These are phyloP conservation scores for Starmerella stigmatis DNA, from an alignment of 805 yeast genomes.

Conservation along the genomic window DNA sequence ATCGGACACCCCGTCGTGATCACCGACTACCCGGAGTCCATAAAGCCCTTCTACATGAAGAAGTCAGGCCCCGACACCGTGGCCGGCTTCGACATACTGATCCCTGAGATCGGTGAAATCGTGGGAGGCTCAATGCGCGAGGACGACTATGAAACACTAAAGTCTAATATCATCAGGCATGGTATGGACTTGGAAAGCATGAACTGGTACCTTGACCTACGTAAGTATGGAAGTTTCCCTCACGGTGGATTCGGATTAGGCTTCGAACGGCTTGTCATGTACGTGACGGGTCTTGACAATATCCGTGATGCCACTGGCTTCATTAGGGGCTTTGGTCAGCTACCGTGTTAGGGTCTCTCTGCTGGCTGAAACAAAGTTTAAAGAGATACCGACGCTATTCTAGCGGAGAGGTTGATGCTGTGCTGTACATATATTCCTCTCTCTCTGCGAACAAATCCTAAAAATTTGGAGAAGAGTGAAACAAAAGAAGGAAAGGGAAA, in stretches of 20 bases:
- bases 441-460: too few relatives aligned
- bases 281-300: conserved; percentile 62
- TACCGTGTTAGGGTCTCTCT: conserved; percentile 39
- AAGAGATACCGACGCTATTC: too few relatives aligned
- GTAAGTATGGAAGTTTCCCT: conserved; percentile 73
- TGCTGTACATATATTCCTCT: too few relatives aligned
- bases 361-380: too few relatives aligned
- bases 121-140: conserved; percentile 94
- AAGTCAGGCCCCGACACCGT: conserved; percentile 37
- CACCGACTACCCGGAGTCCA: conserved; percentile 68
- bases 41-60: conserved; percentile 91
- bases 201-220: conserved; percentile 68
- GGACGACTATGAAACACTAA: conserved; percentile 42
- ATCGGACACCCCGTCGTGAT: conserved; percentile 67
- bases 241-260: conserved; percentile 99
- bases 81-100: conserved; percentile 77
- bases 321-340: conserved; percentile 57
- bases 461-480: too few relatives aligned
- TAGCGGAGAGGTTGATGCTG: too few relatives aligned
- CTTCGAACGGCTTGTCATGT: conserved; percentile 71
- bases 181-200: conserved; percentile 48
- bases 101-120: conserved; percentile 88
- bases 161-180: conserved; percentile 41
- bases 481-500: not conserved
- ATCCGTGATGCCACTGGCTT: conserved; percentile 81